Evolutionary conservation across 192 early-diverging fungal species (phyloP).

Genomic region (Thamnidium elegans): DNA sequence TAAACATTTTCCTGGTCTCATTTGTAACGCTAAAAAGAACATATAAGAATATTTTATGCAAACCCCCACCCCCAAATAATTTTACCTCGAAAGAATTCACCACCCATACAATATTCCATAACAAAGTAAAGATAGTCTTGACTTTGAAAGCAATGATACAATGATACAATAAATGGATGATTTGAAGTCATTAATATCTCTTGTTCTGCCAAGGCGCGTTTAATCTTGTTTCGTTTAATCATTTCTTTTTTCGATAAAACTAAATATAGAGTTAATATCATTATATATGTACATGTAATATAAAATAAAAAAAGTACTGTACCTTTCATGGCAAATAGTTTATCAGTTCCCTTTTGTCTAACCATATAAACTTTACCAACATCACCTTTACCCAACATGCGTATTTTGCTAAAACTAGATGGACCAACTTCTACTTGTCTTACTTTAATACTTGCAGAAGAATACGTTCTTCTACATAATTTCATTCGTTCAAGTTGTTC

Average conservation of each 20-base stretch:
- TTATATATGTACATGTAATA: background rate
- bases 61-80: no score
- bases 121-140: slow-evolving; percentile 82
- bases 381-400: slow-evolving; percentile 94
- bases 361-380: slow-evolving; percentile 97
- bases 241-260: slow-evolving; percentile 89
- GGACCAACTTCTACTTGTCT: slow-evolving; percentile 82
- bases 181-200: slow-evolving; percentile 73
- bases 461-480: slow-evolving; percentile 71
- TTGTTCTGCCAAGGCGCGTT: slow-evolving; percentile 95
- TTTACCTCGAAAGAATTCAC: slow-evolving; percentile 82
- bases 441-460: slow-evolving; percentile 78
- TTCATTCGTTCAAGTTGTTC: slow-evolving; percentile 15
- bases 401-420: slow-evolving; percentile 82
- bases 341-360: slow-evolving; percentile 72
- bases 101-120: slow-evolving; percentile 89
- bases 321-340: slow-evolving; percentile 97
- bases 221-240: slow-evolving; percentile 98
- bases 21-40: slow-evolving; percentile 65
- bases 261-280: slow-evolving; percentile 2
- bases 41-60: background rate
- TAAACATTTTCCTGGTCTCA: slow-evolving; percentile 83
- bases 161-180: slow-evolving; percentile 86
- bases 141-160: slow-evolving; percentile 88
- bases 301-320: slow-evolving; percentile 1